Conservation (phyloP, 129 eudicot species). For the Artemisia argyi region DNA sequence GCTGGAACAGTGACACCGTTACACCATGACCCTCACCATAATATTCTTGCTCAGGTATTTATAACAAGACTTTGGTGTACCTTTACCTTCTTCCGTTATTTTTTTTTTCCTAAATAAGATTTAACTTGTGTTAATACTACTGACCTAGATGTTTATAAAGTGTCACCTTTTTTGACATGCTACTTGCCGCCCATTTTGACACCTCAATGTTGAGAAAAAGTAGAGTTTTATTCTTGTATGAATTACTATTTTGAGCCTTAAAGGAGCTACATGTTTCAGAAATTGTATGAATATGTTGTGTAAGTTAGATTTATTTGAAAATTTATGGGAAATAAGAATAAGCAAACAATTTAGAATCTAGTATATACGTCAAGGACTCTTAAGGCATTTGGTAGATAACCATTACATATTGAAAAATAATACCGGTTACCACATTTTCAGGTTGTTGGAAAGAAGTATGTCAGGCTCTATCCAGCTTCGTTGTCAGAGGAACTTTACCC, state of each 20-base stretch:
- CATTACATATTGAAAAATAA: not conserved
- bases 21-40: slow-evolving; percentile 99
- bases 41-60: slow-evolving; percentile 90
- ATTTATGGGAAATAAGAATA: too few relatives aligned
- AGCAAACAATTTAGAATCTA: too few relatives aligned
- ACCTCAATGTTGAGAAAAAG: too few relatives aligned
- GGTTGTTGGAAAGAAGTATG: slow-evolving; percentile 90
- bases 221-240: too few relatives aligned
- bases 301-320: too few relatives aligned
- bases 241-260: too few relatives aligned
- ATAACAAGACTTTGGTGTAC: not conserved
- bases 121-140: too few relatives aligned
- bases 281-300: not conserved
- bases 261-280: not conserved
- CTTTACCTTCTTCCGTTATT: not conserved
- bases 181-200: too few relatives aligned
- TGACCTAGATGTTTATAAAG: too few relatives aligned
- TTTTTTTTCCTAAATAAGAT: not conserved
- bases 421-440: slow-evolving; percentile 11
- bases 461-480: slow-evolving; percentile 83
- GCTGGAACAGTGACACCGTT: slow-evolving; percentile 97
- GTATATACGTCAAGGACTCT: too few relatives aligned
- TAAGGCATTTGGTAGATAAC: too few relatives aligned
- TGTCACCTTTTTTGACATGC: too few relatives aligned
- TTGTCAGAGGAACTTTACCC: slow-evolving; percentile 84